Base-by-base conservation (phyloP, 768 basidiomycete genomes). In the Imleria badia region DNA sequence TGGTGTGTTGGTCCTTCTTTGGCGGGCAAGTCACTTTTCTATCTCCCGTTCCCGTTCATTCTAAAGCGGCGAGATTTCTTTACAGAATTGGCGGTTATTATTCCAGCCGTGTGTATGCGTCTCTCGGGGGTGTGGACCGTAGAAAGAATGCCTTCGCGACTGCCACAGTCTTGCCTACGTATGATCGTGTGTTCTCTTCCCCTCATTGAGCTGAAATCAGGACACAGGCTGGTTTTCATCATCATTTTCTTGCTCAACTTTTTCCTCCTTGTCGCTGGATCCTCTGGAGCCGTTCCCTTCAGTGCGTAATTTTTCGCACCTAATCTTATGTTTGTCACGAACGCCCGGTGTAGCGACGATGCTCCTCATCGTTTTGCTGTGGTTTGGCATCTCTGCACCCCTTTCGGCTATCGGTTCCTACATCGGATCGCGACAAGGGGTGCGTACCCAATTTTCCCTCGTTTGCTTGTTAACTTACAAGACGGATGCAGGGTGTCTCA, bases 241-340 rank as follows among this genome's bases (percentile, higher is more conserved):
- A 66, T 93, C 52, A 86, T 98, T 45, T 95, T 94, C 74, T 69
- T 95, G n/a, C 81, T 98, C 54, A 91, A 98, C 66, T 77, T 97
- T 30, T 91, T 95, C 78, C 83, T 98, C 22, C 75, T 98, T 52
- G 74, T 80, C 3, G 87, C 90, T 15, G 85, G 85, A 5, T 94
- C 94, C 2, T 96, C 95, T 6, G 96, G 96, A 10, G 96, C 96
- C 12, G 93, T 99, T 40, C 96, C 96, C 5, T 96, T 98, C 69
- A 92, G 95, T 85, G 61, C 51, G 76, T 68, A 7, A 39, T 15
- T 40, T 30, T 12, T n/a, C 15, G 31, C 35, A n/a, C 6, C 4
- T 35, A 10, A 17, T 11, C 20, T 31, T 44, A 22, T 52, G 19
- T 31, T 40, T 17, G 19, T 62, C 15, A n/a, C 42, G 23, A 31